Evolutionary conservation across 1,139 yeast genomes (phyloP), one percentile per base, ranked within the genome.

Genomic region (Diutina sp.): DNA sequence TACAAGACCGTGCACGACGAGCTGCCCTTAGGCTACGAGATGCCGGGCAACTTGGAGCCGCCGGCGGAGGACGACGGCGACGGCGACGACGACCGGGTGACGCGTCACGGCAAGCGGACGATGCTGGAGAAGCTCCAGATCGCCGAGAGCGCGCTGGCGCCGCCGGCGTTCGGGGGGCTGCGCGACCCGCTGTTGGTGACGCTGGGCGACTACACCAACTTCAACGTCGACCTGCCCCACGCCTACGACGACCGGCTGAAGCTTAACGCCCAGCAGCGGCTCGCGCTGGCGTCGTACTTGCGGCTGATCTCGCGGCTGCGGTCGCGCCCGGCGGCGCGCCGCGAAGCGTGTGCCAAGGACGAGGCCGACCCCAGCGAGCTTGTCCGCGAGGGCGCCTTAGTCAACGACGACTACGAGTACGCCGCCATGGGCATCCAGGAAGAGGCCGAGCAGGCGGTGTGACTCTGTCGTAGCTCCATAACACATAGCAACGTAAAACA

Each of bases 291-390:
- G n/a, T 74, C 74, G 62, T 83, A 82, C 62, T 71, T 83, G 60
- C 74, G 87, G 60, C 76, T 84, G 0, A 82, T 83, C 55, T 83
- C 87, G 0, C 74, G 87, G 66, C 82, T 87, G 1, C 73, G 86
- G 63, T 80, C 85, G 12, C 75, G 86, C 67, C 62, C 63, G 6
- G 55, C 59, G 7, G 28, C 55, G 46, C 52, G 35, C 52, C 57
- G 29, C 38, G 46, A 18, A 25, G 48, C 2, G 18, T 50, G 6
- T 28, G 78, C 71, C 58, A 74, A 73, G 65, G 74, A 74, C 63
- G 79, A 75, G 63, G 74, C 79, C 29, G 69, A 73, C 58, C 70
- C 77, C 1, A 66, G 67, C 12, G 75, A 69, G 55, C 71, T 77
- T 60, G 71, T 65, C 30, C 69, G 68, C 56, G 80, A 76, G 62